Conservation (phyloP, 148 eudicot species). For the Vaccinium macrocarpon region DNA sequence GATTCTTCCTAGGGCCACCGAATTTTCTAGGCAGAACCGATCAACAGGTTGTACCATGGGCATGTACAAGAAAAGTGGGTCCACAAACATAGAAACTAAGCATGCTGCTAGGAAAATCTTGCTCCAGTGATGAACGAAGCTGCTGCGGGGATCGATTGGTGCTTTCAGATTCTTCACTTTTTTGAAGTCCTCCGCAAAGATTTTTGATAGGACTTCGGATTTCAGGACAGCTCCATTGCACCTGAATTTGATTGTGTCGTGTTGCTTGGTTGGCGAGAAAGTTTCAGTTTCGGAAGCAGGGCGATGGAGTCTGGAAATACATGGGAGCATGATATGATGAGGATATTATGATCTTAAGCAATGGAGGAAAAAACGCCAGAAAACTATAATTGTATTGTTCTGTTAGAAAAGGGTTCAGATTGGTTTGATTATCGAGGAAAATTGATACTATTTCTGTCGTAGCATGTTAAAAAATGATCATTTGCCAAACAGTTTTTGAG, state of each 20-base stretch:
- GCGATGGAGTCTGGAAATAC: background rate
- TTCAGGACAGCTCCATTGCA: constrained; percentile 27
- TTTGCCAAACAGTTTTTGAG: background rate
- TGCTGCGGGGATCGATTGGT: constrained; percentile 50
- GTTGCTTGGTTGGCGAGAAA: background rate
- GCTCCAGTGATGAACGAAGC: constrained; percentile 37
- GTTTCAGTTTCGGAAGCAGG: background rate
- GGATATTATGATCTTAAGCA: background rate
- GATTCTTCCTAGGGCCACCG: constrained; percentile 33
- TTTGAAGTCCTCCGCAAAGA: constrained; percentile 58
- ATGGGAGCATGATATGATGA: background rate
- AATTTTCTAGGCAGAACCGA: constrained; percentile 41
- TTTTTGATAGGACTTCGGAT: constrained; percentile 45
- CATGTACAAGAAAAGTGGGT: constrained; percentile 68
- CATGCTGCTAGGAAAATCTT: constrained; percentile 47
- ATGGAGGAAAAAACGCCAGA: background rate
- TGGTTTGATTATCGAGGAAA: background rate
- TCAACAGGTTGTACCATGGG: constrained; percentile 29
- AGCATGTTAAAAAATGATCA: background rate
- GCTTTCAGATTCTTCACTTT: constrained; percentile 33
- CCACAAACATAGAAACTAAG: constrained; percentile 50
- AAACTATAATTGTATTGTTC: background rate
- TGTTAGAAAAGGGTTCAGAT: background rate
- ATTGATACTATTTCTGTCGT: background rate
- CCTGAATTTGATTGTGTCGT: background rate